Base-by-base conservation (phyloP, 495 filamentous ascomycete genomes). In the Penicillium cataractarum region DNA sequence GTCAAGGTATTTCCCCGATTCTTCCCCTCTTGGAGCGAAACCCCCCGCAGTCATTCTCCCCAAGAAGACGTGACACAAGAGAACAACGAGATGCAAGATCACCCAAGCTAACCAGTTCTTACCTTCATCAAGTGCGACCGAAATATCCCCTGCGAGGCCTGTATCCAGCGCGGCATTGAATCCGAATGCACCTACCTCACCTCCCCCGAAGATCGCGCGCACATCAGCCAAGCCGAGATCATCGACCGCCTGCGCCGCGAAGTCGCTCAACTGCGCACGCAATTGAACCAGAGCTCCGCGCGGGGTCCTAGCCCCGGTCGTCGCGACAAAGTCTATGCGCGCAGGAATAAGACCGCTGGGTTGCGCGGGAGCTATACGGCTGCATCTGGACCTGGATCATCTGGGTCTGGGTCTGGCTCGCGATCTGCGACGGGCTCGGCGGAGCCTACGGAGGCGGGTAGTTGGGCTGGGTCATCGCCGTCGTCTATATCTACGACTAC, bases 171-270 rank as follows among this genome's bases (percentile, higher is more conserved):
- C 50, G 72, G 72, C 49, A 49, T 72, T 15, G 68, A 72, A 57
- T 60, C 71, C 7, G 74, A 76, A 62, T 76, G 74, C 61, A 68
- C 66, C 17, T 76, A 76, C 58, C 65, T 71, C 27, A 68, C 72
- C 9, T 74, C 68, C 2, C 50, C 71, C 44, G 74, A 76, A 61
- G 74, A 76, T 27, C 72, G 73, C 57, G 67, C 63, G 27, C 71
- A 74, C n/a, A 76, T 76, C 46, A 68, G 65, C 55, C 71, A 74
- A 44, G 69, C 74, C 4, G 71, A 75, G 44, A 67, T 74, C 21
- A 76, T 76, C 42, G 62, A 75, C 15, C 65, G 57, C 9, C 37
- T 76, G 27, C 69, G 74, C 21, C 65, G 68, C 15, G 72, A 76
- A 46, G 63, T 76, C 53, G 63, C 64, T 8, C 64, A 71, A 61